A percentile compares a stretch with the other conserved stretches of the same genome.
These are phyloP conservation scores for Candida saitoana DNA, from an alignment of 805 yeast species.

Conservation along the genomic window DNA sequence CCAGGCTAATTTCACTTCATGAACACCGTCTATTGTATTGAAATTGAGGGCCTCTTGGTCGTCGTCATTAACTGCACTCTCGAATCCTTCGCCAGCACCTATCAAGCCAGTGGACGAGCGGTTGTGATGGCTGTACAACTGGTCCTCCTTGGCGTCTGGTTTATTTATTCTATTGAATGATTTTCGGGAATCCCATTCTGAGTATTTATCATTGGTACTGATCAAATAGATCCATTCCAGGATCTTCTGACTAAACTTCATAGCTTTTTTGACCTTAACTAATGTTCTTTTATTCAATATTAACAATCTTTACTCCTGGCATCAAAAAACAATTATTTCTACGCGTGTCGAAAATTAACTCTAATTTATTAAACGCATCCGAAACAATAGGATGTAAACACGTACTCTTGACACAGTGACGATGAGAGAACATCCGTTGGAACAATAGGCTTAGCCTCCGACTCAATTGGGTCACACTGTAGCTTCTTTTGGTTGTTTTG, in stretches of 20 bases:
- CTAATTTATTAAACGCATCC: too few species aligned
- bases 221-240: conserved; percentile 61
- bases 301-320: background rate
- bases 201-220: conserved; percentile 65
- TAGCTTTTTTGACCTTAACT: conserved; percentile 2
- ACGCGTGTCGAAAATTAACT: background rate
- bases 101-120: conserved; percentile 19
- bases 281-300: too few species aligned
- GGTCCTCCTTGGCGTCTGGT: conserved; percentile 33
- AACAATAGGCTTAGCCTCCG: too few species aligned
- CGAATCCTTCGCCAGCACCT: conserved; percentile 4
- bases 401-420: too few species aligned
- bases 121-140: conserved; percentile 26
- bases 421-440: too few species aligned
- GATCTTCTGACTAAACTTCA: conserved; percentile 33
- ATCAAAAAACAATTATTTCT: background rate
- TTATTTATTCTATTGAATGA: conserved; percentile 41
- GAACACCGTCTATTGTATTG: conserved; percentile 55
- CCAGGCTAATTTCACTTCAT: conserved; percentile 80
- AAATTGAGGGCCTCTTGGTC: conserved; percentile 31
- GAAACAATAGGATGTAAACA: too few species aligned
- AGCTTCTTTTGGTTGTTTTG: too few species aligned
- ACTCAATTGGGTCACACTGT: too few species aligned
- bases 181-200: conserved; percentile 55
- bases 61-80: background rate